These are phyloP conservation scores for Ajuga chamaepitys DNA, from an alignment of 257 asterid species.

Conservation along the genomic window DNA sequence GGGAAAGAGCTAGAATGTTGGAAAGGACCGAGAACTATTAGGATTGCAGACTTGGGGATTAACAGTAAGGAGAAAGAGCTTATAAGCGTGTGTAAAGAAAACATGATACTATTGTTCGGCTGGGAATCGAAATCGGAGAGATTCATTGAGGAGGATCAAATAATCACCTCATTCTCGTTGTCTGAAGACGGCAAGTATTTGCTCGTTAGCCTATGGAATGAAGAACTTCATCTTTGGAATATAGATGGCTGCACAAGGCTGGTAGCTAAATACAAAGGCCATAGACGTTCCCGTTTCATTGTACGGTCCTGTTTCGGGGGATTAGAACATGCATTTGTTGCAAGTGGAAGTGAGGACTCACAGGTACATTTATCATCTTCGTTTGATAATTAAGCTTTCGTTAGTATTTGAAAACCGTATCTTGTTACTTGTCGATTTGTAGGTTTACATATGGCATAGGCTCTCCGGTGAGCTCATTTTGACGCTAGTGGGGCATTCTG, in stretches of 20 bases:
- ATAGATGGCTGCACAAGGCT: constrained; percentile 51
- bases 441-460: constrained; percentile 88
- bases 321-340: constrained; percentile 65
- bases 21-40: constrained; percentile 72
- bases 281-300: constrained; percentile 71
- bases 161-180: constrained; percentile 59
- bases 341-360: constrained; percentile 97
- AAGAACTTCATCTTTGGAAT: constrained; percentile 89
- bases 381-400: not conserved
- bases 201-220: constrained; percentile 65
- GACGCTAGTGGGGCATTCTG: constrained; percentile 66
- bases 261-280: constrained; percentile 73
- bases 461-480: constrained; percentile 59
- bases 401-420: not conserved
- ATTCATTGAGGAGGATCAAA: constrained; percentile 71
- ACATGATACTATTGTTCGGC: constrained; percentile 43
- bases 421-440: not conserved
- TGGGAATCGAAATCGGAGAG: constrained; percentile 70
- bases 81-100: constrained; percentile 64
- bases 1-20: constrained; percentile 82
- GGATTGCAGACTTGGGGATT: constrained; percentile 64
- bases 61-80: constrained; percentile 62
- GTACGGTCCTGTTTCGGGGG: constrained; percentile 93
- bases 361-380: constrained; percentile 35
- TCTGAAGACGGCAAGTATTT: constrained; percentile 67